Base-by-base conservation (phyloP, 129 eudicot species). In the Saposhnikovia divaricata region DNA sequence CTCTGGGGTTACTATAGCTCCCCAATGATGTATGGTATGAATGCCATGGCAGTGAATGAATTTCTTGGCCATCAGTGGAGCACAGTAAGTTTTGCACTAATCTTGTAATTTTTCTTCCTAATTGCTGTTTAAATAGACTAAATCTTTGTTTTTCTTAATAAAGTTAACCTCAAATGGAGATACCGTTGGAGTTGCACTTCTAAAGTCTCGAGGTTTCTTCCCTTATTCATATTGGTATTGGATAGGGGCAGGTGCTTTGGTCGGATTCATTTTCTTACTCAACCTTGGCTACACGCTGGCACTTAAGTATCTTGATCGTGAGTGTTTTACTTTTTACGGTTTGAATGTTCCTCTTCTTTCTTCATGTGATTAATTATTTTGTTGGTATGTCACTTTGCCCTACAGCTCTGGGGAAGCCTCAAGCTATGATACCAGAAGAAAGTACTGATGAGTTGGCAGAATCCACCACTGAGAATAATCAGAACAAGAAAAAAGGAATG, bases 1-100 rank as follows among this genome's bases (percentile, higher is more conserved):
- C 39, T 86, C 75, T 91, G 98, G 97, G 95, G 97, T 37, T 93
- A 88, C 84, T 93, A 91, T 87, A 75, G 86, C 25, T 93, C 98
- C 46, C 95, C 98, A 0, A 73, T 93, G 81, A 91, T 91, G 97
- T 93, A 93, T 50, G 91, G 91, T 27, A 87, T 86, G 86, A 91
- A 85, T 71, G 95, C 97, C 70, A 57, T 93, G 44, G 66, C 55
- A 50, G 95, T 88, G 77, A 93, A 93, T 75, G 98, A 93, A 84
- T 88, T 91, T 77, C 87, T 80, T 51, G 98, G 98, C 14, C 78
- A 90, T 27, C 77, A 82, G 28, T 93, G 98, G 98, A 83, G 45
- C 72, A 70, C 51, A 6, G 96, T 90, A 82, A 85, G 91, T 79
- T 46, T 2, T 14, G 43, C 70, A 28, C 12, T 19, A 4, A 48